These are phyloP conservation scores for Chalciporus chontae DNA, from an alignment of 768 basidiomycete genomes.

Conservation along the genomic window DNA sequence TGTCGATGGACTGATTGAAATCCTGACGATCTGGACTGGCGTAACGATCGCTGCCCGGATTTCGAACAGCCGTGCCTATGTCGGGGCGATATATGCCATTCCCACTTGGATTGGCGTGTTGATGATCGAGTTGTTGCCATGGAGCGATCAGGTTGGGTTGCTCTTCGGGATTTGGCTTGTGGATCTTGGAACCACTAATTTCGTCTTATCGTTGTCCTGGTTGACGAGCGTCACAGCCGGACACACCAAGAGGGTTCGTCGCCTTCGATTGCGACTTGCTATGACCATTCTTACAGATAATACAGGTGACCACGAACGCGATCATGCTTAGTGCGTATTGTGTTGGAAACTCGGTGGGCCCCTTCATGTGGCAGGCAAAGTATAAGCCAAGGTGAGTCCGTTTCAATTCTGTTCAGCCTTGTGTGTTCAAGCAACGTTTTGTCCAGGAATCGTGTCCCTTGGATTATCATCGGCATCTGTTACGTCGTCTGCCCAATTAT, in stretches of 20 bases:
- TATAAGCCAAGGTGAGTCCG: constrained; percentile 57
- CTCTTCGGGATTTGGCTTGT: constrained; percentile 40
- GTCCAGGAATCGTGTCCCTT: constrained; percentile 65
- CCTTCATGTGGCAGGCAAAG: constrained; percentile 72
- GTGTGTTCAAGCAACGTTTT: neutral
- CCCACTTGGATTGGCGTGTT: constrained; percentile 64
- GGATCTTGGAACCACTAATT: constrained; percentile 55
- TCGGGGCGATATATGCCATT: constrained; percentile 56
- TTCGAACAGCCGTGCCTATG: constrained; percentile 59
- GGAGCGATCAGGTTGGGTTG: constrained; percentile 61
- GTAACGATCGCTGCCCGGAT: constrained; percentile 55
- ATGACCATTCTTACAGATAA: neutral
- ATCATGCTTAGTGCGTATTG: constrained; percentile 73
- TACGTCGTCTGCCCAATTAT: constrained; percentile 50
- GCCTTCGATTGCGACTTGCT: constrained; percentile 4
- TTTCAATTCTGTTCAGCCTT: neutral
- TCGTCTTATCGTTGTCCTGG: constrained; percentile 63
- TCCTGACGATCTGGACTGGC: constrained; percentile 67
- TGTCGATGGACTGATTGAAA: constrained; percentile 62
- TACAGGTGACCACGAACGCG: constrained; percentile 46
- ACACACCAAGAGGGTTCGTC: constrained; percentile 68
- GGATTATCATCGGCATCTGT: constrained; percentile 72
- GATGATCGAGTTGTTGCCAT: constrained; percentile 62
- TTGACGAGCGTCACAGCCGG: constrained; percentile 62
- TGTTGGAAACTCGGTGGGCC: constrained; percentile 62